Evolutionary conservation across 345 rosid species (phyloP).

Genomic region (Pseudoturritis turrita): DNA sequence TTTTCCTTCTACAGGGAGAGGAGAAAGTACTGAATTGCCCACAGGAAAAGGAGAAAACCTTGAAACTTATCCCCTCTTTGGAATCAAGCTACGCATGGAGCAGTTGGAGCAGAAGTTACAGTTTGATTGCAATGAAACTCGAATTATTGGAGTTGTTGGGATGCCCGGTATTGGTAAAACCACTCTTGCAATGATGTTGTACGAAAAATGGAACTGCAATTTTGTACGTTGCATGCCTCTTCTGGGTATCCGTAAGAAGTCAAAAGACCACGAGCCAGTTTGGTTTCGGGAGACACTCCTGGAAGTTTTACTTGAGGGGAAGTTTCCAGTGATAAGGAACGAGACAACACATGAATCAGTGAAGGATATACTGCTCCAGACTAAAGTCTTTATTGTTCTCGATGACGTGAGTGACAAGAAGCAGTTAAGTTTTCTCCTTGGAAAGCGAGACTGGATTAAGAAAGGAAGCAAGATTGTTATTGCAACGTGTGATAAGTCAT

Average conservation of each 20-base stretch:
- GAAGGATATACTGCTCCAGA: background rate
- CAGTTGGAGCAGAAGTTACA: background rate
- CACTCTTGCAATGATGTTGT: background rate
- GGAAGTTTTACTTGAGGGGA: background rate
- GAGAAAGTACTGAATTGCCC: too few species aligned
- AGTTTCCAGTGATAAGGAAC: too few species aligned
- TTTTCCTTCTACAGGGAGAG: background rate
- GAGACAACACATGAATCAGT: background rate
- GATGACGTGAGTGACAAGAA: background rate
- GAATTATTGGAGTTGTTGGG: conserved; percentile 20
- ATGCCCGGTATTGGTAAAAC: conserved; percentile 20
- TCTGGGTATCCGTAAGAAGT: background rate
- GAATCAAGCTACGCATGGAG: background rate
- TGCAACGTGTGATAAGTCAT: conserved; percentile 8
- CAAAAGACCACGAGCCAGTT: background rate
- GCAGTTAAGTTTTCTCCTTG: background rate
- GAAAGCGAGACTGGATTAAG: background rate
- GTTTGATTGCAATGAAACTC: background rate
- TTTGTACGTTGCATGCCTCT: background rate
- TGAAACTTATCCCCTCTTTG: background rate
- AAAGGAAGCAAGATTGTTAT: conserved; percentile 11
- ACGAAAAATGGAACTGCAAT: background rate
- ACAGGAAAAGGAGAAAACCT: too few species aligned
- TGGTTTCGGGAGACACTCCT: conserved; percentile 1
- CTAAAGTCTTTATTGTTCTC: background rate